A percentile compares a stretch with the other conserved stretches of the same genome.
phyloP scores from a whole-genome alignment of 1,284 basidiomycete species.

The Trichosporon inkin region DNA sequence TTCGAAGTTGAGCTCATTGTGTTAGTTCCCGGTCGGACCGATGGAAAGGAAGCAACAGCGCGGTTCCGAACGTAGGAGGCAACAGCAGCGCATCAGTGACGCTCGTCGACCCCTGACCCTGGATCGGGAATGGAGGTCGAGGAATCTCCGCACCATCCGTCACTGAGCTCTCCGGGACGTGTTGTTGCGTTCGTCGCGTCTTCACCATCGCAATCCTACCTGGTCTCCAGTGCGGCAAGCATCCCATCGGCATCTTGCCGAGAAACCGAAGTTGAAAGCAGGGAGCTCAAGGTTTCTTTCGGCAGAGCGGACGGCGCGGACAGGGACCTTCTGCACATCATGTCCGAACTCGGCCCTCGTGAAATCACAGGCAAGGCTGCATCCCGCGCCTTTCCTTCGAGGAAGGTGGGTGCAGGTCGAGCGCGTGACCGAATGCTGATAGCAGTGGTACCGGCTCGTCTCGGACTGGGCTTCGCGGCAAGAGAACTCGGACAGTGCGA shows the following conservation, averaged over 20 bases:
- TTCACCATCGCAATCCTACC: not conserved
- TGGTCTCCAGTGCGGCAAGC: not conserved
- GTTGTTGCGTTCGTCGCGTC: not conserved
- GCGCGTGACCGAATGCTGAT: not conserved
- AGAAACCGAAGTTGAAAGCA: not conserved
- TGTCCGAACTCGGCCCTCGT: slow-evolving; percentile 13
- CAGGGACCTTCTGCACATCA: not conserved
- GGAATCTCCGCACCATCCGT: not conserved
- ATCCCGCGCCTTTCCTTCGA: slow-evolving; percentile 19
- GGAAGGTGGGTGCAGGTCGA: slow-evolving; percentile 11
- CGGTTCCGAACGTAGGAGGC: not conserved
- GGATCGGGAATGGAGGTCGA: not conserved
- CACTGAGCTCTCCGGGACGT: not conserved
- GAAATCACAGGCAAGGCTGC: slow-evolving; percentile 19
- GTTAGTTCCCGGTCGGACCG: not conserved
- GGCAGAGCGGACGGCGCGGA: too few relatives aligned
- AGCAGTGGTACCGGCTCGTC: slow-evolving; percentile 17
- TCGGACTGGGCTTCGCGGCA: slow-evolving; percentile 4
- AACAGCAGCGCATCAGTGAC: slow-evolving; percentile 7
- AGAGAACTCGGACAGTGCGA: not conserved
- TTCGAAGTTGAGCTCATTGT: slow-evolving; percentile 36
- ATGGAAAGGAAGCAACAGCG: slow-evolving; percentile 1
- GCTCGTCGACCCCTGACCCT: not conserved
- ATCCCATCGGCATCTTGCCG: not conserved
- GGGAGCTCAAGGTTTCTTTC: not conserved